These are phyloP conservation scores for Podaxis carcinomalis DNA, from an alignment of 768 basidiomycete species.

Conservation along the genomic window DNA sequence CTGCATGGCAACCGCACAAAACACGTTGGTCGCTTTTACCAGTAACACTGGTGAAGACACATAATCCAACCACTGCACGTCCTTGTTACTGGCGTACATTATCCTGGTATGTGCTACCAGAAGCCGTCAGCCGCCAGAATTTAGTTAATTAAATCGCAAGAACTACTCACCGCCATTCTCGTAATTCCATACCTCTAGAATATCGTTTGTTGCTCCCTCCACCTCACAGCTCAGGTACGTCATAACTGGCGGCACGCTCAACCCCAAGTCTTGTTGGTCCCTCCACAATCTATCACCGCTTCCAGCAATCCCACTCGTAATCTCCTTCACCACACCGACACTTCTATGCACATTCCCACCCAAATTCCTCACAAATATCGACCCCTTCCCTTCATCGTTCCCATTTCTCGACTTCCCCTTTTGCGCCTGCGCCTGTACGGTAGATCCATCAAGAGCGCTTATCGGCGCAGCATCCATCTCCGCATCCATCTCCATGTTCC, in stretches of 20 bases:
- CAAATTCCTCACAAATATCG: conserved; percentile 47
- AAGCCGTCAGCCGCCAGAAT: conserved; percentile 4
- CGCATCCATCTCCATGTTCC: conserved; percentile 41
- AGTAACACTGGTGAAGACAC: conserved; percentile 68
- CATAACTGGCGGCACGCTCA: conserved; percentile 58
- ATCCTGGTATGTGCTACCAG: conserved; percentile 63
- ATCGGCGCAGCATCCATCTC: conserved; percentile 52
- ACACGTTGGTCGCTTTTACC: conserved; percentile 56
- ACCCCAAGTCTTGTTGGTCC: conserved; percentile 23
- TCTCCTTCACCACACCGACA: conserved; percentile 48
- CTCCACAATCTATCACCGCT: conserved; percentile 9
- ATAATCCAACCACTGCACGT: conserved; percentile 89
- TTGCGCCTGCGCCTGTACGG: conserved; percentile 29
- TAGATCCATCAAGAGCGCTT: conserved; percentile 41
- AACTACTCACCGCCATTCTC: conserved; percentile 51
- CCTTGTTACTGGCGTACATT: conserved; percentile 55
- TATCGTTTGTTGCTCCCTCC: conserved; percentile 56
- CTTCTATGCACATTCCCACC: conserved; percentile 62
- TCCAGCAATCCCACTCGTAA: conserved; percentile 28
- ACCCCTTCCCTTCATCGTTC: conserved; percentile 34
- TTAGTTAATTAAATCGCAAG: background rate
- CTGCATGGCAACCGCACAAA: conserved; percentile 73
- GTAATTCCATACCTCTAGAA: conserved; percentile 77
- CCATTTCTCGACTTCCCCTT: conserved; percentile 46
- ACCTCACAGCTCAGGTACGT: conserved; percentile 54